Base-by-base conservation (phyloP, 2,329 filamentous ascomycete genomes). In the Neocatenulostroma microsporum region DNA sequence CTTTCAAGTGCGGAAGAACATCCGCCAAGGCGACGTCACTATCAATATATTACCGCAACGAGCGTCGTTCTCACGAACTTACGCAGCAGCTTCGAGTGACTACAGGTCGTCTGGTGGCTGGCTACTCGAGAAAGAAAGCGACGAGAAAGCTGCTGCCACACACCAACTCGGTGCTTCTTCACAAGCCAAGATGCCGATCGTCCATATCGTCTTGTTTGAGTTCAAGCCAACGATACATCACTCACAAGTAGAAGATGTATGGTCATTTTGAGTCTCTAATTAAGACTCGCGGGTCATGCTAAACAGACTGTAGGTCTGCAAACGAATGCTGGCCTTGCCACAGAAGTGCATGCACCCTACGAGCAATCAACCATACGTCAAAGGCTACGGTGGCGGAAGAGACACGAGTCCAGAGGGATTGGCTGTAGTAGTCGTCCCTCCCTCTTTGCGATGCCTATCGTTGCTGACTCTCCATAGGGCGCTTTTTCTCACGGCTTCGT, bases 401-500 rank as follows among this genome's bases (percentile, higher is more conserved):
- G 74, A 84, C 50, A 79, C 74, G 49, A 80, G 74, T 21, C 66
- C 65, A 0, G 78, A 83, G 54, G 74, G 72, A 6, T 58, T 68
- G 25, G 71, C 79, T 62, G 78, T 82, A 63, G 45, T 47, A 40
- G 26, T 20, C n/a, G 2, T 18, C 18, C 29, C 36, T 13, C 11
- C 30, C 6, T 21, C 20, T 15, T n/a, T n/a, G n/a, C n/a, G n/a
- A n/a, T n/a, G n/a, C n/a, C n/a, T n/a, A n/a, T n/a, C 17, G 19
- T 24, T 28, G 17, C 30, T 21, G 13, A 23, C 21, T 18, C 12
- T 20, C 15, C n/a, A 13, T 19, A 62, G 79, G 67, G 70, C 32
- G 80, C 73, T 1, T 73, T 80, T 34, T 78, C 78, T 0, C 82
- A 87, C 53, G 78, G 68, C 0, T 86, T 86, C 44, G 70, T 87